phyloP scores from a whole-genome alignment of 352 stramenopile species.

The Globisporangium alternatum region DNA sequence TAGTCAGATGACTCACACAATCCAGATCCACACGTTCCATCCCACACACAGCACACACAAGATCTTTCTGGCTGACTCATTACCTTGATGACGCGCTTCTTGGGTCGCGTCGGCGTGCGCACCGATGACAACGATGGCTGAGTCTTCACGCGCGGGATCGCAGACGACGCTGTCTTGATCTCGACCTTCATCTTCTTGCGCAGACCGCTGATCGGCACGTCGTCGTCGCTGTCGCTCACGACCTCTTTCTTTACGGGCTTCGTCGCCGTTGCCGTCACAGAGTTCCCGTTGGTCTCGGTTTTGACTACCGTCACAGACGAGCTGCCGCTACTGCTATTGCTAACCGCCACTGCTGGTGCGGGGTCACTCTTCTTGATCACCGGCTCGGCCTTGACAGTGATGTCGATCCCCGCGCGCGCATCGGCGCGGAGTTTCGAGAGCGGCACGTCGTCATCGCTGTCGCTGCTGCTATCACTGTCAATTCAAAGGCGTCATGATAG shows the following conservation, averaged over 20 bases:
- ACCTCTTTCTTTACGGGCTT: constrained; percentile 34
- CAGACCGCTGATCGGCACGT: constrained; percentile 66
- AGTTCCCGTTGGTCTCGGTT: constrained; percentile 17
- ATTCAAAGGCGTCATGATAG: not conserved
- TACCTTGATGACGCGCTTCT: constrained; percentile 71
- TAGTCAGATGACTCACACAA: constrained; percentile 2
- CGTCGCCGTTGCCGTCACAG: not conserved
- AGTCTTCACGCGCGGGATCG: constrained; percentile 22
- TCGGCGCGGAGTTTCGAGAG: constrained; percentile 57
- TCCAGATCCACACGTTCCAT: not conserved
- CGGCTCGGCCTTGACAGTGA: constrained; percentile 23
- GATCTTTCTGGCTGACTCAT: not conserved
- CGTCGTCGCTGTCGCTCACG: constrained; percentile 68
- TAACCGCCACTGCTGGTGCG: not conserved
- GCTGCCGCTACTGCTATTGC: no score
- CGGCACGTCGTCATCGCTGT: constrained; percentile 80
- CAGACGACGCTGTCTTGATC: constrained; percentile 5
- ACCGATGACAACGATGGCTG: constrained; percentile 11
- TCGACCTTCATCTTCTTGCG: constrained; percentile 68
- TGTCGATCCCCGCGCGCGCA: constrained; percentile 21
- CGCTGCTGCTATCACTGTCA: constrained; percentile 42
- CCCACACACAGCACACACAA: not conserved
- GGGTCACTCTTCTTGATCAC: constrained; percentile 16
- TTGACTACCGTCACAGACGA: constrained; percentile 17
- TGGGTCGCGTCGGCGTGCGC: constrained; percentile 23